These are phyloP conservation scores for Ophiosphaerella herpotricha DNA, from an alignment of 2,329 filamentous ascomycete genomes.

Conservation along the genomic window DNA sequence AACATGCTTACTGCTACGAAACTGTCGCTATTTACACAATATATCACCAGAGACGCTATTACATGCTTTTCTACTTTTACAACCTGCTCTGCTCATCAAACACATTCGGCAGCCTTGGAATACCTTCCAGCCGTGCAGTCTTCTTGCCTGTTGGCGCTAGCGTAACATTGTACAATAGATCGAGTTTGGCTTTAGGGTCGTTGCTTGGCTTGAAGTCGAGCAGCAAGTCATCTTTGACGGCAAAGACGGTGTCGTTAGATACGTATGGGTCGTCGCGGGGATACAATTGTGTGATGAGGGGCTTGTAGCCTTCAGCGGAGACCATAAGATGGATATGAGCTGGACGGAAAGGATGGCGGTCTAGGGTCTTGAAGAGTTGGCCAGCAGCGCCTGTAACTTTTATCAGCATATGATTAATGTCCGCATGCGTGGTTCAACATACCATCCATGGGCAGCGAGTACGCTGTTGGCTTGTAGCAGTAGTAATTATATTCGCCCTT, in stretches of 20 bases:
- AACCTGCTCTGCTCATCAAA: conserved; percentile 30
- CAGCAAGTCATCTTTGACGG: conserved; percentile 64
- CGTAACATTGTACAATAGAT: conserved; percentile 66
- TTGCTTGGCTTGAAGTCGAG: conserved; percentile 61
- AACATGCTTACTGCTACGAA: background rate
- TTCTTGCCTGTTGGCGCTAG: conserved; percentile 52
- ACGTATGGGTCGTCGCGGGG: conserved; percentile 63
- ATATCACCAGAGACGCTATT: conserved; percentile 11
- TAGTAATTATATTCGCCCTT: conserved; percentile 75
- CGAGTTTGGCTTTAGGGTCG: conserved; percentile 59
- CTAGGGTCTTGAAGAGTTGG: conserved; percentile 58
- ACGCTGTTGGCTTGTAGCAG: conserved; percentile 75
- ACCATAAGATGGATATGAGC: conserved; percentile 65
- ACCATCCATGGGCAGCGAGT: conserved; percentile 70
- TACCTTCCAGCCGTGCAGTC: conserved; percentile 37
- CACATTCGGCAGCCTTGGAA: conserved; percentile 36
- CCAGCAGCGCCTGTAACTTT: conserved; percentile 52
- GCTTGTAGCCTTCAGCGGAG: conserved; percentile 60
- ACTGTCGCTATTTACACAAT: conserved; percentile 19
- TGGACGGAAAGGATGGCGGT: conserved; percentile 65
- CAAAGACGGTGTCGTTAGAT: conserved; percentile 63
- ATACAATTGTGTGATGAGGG: conserved; percentile 63
- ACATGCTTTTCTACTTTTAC: conserved; percentile 18
- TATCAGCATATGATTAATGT: conserved; percentile 2
- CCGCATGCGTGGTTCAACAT: conserved; percentile 5